These are phyloP conservation scores for Cephalotrichum gorgonifer DNA, from an alignment of 2,329 filamentous ascomycete species.

Conservation along the genomic window DNA sequence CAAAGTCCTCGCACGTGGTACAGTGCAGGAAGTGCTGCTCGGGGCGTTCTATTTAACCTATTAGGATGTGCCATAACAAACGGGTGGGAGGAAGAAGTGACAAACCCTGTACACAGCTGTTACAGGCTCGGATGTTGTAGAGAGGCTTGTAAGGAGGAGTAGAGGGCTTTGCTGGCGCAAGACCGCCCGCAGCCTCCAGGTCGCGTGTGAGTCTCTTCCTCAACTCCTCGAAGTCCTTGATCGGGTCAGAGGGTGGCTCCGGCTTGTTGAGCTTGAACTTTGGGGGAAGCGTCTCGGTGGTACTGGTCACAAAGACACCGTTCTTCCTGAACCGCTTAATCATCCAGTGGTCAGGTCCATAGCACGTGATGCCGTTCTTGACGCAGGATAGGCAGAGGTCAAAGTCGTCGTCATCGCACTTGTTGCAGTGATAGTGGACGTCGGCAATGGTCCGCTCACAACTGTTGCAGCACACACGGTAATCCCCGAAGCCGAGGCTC, in stretches of 20 bases:
- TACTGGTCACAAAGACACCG: conserved; percentile 73
- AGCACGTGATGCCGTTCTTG: conserved; percentile 64
- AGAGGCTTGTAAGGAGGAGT: not conserved
- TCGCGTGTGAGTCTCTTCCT: not conserved
- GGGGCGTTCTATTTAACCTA: conserved; percentile 43
- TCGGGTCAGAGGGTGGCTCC: not conserved
- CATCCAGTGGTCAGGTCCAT: conserved; percentile 76
- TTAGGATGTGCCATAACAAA: conserved; percentile 4
- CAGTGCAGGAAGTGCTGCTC: conserved; percentile 82
- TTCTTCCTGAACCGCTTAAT: conserved; percentile 80
- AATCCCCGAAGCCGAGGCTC: conserved; percentile 25
- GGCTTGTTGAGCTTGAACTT: conserved; percentile 29
- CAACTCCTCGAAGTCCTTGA: not conserved
- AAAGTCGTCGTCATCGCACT: conserved; percentile 87
- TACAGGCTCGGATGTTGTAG: conserved; percentile 55
- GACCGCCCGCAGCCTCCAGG: not conserved
- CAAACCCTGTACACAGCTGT: conserved; percentile 43
- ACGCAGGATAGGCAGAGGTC: conserved; percentile 82
- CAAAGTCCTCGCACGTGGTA: conserved; percentile 75
- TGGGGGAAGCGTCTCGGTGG: conserved; percentile 67
- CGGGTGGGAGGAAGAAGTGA: not conserved
- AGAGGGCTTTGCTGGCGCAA: not conserved
- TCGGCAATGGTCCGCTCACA: conserved; percentile 72
- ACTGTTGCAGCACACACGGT: conserved; percentile 88
- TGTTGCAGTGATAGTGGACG: conserved; percentile 87